Conservation (phyloP, 306 rosid species). For the Bauhinia variegata region DNA sequence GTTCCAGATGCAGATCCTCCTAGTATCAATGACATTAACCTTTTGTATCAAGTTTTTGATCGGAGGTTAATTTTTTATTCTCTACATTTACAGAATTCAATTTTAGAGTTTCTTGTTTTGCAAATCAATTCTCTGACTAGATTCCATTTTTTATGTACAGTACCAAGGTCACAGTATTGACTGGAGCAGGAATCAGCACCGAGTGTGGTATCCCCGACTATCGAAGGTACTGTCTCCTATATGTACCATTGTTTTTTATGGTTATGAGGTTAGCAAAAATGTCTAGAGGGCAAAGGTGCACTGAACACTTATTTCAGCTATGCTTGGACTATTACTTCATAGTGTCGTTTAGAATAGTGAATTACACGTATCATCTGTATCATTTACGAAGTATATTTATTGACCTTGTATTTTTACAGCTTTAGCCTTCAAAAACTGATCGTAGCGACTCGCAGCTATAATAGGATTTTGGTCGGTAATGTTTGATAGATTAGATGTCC, state of each 20-base stretch:
- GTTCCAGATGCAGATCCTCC: slow-evolving; percentile 92
- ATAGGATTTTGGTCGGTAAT: too few relatives aligned
- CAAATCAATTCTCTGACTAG: slow-evolving; percentile 17
- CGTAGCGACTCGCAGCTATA: too few relatives aligned
- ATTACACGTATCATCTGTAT: not conserved
- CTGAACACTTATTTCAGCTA: not conserved
- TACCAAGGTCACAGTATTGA: slow-evolving; percentile 69
- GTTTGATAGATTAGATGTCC: too few relatives aligned
- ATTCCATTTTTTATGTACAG: slow-evolving; percentile 49
- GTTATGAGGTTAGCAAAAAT: slow-evolving; percentile 6
- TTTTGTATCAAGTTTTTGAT: slow-evolving; percentile 69
- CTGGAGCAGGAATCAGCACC: slow-evolving; percentile 97
- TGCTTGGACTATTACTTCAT: not conserved
- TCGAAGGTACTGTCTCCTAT: slow-evolving; percentile 64
- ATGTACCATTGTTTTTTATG: slow-evolving; percentile 6
- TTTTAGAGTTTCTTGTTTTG: slow-evolving; percentile 1
- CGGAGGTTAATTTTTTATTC: slow-evolving; percentile 55
- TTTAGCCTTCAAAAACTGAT: not conserved
- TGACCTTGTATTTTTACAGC: slow-evolving; percentile 6
- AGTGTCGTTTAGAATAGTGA: slow-evolving; percentile 2
- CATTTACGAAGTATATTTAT: slow-evolving; percentile 2
- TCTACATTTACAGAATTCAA: not conserved
- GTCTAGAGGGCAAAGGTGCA: not conserved
- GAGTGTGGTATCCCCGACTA: slow-evolving; percentile 97
- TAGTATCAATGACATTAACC: slow-evolving; percentile 61